Evolutionary conservation across 495 filamentous ascomycete species (phyloP).

Genomic region (Neurospora sp.): DNA sequence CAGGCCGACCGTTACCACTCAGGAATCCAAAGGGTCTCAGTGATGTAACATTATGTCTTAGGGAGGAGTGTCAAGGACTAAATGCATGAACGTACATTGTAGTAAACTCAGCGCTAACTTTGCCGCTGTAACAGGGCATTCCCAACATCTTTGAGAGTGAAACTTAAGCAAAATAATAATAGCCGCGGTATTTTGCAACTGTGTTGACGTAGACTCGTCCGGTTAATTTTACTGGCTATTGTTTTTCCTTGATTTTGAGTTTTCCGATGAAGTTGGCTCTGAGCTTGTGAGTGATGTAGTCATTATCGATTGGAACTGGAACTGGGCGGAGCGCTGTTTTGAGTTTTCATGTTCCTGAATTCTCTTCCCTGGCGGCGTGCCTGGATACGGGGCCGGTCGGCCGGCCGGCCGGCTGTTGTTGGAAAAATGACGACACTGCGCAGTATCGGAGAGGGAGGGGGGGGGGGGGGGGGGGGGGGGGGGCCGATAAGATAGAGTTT

Average conservation of each 20-base stretch:
- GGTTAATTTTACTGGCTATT: neutral
- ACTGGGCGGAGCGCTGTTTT: neutral
- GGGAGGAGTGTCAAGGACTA: neutral
- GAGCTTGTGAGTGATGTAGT: neutral
- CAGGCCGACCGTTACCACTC: neutral
- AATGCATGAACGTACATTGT: neutral
- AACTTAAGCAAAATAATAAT: neutral
- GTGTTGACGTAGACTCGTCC: neutral
- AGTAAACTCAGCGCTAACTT: neutral
- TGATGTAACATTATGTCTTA: neutral
- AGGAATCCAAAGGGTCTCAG: neutral
- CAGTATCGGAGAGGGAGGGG: no score
- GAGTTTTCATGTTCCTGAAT: neutral
- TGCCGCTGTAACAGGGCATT: neutral
- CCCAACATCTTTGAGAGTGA: neutral
- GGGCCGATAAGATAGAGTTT: neutral
- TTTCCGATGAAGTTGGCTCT: neutral
- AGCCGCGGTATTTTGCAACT: neutral
- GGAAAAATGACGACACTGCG: neutral
- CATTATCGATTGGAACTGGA: neutral
- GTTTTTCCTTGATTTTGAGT: neutral
- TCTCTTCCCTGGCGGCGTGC: neutral
- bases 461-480: no score
- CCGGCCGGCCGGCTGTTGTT: neutral
- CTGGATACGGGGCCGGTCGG: neutral